Evolutionary conservation across 257 asterid species (phyloP).

Genomic region (Pogostemon cablin): DNA sequence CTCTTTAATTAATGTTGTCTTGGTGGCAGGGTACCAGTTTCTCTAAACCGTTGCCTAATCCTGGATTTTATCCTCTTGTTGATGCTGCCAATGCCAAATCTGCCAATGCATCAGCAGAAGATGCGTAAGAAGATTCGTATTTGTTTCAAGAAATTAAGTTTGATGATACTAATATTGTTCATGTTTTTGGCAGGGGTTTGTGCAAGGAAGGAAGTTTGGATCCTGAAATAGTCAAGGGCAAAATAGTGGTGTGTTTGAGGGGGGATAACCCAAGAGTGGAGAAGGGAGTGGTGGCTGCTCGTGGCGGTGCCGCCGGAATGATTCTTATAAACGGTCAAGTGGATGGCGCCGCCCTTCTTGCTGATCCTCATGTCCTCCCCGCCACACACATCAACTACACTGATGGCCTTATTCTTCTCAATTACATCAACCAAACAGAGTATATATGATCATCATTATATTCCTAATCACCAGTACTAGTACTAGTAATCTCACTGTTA

Average conservation of each 20-base stretch:
- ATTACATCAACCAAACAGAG: slow-evolving; percentile 49
- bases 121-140: slow-evolving; percentile 44
- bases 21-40: slow-evolving; percentile 49
- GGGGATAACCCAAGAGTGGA: slow-evolving; percentile 41
- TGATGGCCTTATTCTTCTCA: slow-evolving; percentile 43
- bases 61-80: slow-evolving; percentile 43
- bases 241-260: slow-evolving; percentile 59
- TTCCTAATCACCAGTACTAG: too few relatives aligned
- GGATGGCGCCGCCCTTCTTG: slow-evolving; percentile 28
- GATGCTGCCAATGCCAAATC: slow-evolving; percentile 40
- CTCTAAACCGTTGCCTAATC: slow-evolving; percentile 37
- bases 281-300: slow-evolving; percentile 45
- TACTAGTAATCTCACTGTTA: not conserved
- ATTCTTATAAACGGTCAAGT: slow-evolving; percentile 46
- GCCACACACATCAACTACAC: slow-evolving; percentile 52
- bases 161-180: not conserved
- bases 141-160: not conserved
- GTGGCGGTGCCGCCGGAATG: slow-evolving; percentile 73
- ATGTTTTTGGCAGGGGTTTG: slow-evolving; percentile 37
- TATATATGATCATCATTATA: not conserved
- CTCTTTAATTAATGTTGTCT: not conserved
- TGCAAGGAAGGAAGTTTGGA: slow-evolving; percentile 51
- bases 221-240: slow-evolving; percentile 50
- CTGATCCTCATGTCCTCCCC: slow-evolving; percentile 58
- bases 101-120: slow-evolving; percentile 32